phyloP scores from a whole-genome alignment of 1,284 basidiomycete species.

The Boletus austroedulis region DNA sequence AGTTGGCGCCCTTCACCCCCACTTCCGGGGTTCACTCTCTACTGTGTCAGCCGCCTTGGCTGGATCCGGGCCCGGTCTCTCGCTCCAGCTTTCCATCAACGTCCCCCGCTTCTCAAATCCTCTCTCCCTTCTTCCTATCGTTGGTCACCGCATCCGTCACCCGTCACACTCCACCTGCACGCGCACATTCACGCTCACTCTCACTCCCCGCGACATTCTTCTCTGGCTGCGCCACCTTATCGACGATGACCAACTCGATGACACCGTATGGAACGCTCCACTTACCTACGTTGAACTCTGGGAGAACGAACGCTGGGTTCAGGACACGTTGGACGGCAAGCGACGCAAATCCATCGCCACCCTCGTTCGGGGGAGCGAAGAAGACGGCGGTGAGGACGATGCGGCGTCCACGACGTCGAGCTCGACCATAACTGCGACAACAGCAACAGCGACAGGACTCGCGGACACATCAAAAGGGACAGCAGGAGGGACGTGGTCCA shows the following conservation, averaged over 20 bases:
- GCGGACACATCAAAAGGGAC: not conserved
- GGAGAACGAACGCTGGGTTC: slow-evolving; percentile 69
- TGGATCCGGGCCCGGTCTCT: slow-evolving; percentile 21
- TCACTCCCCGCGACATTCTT: slow-evolving; percentile 22
- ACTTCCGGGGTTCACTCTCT: slow-evolving; percentile 2
- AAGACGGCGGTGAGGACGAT: slow-evolving; percentile 7
- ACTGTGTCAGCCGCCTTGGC: slow-evolving; percentile 1
- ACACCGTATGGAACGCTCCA: slow-evolving; percentile 59
- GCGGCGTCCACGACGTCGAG: slow-evolving; percentile 25
- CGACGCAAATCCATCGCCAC: slow-evolving; percentile 11
- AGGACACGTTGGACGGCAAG: slow-evolving; percentile 9
- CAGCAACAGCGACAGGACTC: not conserved
- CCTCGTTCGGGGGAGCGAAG: slow-evolving; percentile 11
- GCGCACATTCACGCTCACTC: slow-evolving; percentile 11
- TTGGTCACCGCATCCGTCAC: not conserved
- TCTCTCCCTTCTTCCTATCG: not conserved
- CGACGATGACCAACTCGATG: slow-evolving; percentile 63
- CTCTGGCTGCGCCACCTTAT: slow-evolving; percentile 43
- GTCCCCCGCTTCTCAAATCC: slow-evolving; percentile 8
- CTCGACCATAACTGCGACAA: slow-evolving; percentile 1
- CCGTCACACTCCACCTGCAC: not conserved
- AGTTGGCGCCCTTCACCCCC: slow-evolving; percentile 33
- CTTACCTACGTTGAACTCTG: slow-evolving; percentile 67
- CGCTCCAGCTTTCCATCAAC: slow-evolving; percentile 13
- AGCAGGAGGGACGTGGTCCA: slow-evolving; percentile 50